Conservation (phyloP, 148 eudicot species). For the Vaccinium darrowii region DNA sequence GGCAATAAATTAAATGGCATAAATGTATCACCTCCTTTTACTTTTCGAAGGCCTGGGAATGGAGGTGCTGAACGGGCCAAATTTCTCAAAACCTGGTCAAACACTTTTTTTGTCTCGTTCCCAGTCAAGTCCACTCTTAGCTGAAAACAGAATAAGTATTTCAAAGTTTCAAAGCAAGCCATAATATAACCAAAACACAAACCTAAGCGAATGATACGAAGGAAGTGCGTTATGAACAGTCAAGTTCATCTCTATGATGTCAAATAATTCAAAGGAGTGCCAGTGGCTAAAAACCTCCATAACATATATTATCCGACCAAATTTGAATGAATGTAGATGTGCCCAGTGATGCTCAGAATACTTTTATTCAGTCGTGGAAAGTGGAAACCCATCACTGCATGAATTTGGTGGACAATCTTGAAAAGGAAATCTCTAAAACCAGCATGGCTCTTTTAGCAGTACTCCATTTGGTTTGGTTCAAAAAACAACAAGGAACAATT, state of each 20-base stretch:
- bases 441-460: not conserved
- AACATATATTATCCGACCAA: not conserved
- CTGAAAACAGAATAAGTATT: constrained; percentile 30
- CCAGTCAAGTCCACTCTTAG: constrained; percentile 72
- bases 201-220: not conserved
- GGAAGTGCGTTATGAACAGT: not conserved
- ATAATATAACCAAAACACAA: not conserved
- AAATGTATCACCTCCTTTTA: constrained; percentile 71
- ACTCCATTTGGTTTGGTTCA: not conserved
- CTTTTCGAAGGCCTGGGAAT: constrained; percentile 74
- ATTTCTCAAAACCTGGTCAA: constrained; percentile 56
- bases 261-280: not conserved
- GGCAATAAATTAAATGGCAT: constrained; percentile 28
- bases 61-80: constrained; percentile 79
- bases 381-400: not conserved
- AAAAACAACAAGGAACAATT: not conserved
- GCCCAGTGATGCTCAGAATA: not conserved
- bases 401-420: not conserved
- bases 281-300: not conserved
- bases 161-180: constrained; percentile 7
- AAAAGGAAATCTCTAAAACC: not conserved
- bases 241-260: not conserved
- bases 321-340: not conserved
- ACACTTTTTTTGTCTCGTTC: constrained; percentile 71
- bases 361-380: not conserved